Evolutionary conservation across 2,329 filamentous ascomycete species (phyloP).

Genomic region (Neopestalotiopsis sp.): DNA sequence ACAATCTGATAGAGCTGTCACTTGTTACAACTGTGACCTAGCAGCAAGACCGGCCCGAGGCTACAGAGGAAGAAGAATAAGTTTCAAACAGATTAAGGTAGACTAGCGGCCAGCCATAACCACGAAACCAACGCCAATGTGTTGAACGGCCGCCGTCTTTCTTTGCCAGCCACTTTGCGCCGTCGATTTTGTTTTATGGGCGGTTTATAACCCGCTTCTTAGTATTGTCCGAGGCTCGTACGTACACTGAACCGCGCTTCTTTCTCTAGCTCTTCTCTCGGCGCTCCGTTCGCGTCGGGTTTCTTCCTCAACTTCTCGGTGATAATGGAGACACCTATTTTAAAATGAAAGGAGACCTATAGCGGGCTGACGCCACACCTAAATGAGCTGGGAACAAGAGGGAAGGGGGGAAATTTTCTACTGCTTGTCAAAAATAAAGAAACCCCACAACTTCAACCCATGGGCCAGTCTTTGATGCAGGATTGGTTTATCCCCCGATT

Average conservation of each 20-base stretch:
- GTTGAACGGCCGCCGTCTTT: too few relatives aligned
- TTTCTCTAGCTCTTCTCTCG: neutral
- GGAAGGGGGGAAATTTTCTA: too few relatives aligned
- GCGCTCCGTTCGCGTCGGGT: neutral
- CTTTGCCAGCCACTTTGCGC: too few relatives aligned
- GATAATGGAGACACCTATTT: neutral
- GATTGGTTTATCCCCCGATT: neutral
- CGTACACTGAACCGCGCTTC: neutral
- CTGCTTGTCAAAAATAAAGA: neutral
- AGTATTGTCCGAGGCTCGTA: neutral
- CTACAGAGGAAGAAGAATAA: too few relatives aligned
- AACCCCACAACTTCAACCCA: neutral
- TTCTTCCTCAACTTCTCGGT: neutral
- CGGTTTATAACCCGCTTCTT: neutral
- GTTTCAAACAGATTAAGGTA: too few relatives aligned
- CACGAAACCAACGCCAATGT: too few relatives aligned
- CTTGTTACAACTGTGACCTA: too few relatives aligned
- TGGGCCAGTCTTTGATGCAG: neutral
- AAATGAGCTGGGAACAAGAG: neutral
- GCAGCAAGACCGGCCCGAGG: too few relatives aligned
- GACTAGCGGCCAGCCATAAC: too few relatives aligned
- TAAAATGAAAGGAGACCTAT: neutral
- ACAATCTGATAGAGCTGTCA: too few relatives aligned
- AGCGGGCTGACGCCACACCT: neutral
- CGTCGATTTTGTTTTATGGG: too few relatives aligned